Evolutionary conservation across 495 filamentous ascomycete species (phyloP).

Genomic region (Aspergillus diversus): DNA sequence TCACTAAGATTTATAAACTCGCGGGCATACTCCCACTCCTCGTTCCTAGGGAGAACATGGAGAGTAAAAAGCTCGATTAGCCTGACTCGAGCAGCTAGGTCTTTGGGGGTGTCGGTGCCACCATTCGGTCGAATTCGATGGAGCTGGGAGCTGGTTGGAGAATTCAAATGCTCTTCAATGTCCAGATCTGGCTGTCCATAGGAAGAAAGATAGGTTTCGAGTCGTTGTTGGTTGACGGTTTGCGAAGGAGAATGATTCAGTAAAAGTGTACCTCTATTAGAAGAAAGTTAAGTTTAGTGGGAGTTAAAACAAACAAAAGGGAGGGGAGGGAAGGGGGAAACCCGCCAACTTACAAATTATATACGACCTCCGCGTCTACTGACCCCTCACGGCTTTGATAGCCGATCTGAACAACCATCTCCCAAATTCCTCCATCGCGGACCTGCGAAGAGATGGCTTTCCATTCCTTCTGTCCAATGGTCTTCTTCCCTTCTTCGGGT

Average conservation of each 20-base stretch:
- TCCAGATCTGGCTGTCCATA: conserved; percentile 71
- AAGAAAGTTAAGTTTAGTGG: conserved; percentile 17
- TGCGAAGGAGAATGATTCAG: conserved; percentile 86
- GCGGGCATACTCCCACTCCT: conserved; percentile 91
- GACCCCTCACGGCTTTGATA: conserved; percentile 86
- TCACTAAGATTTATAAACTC: conserved; percentile 86
- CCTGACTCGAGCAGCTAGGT: conserved; percentile 75
- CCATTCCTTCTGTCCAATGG: conserved; percentile 85
- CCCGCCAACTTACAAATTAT: conserved; percentile 71
- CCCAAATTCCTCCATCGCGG: conserved; percentile 86
- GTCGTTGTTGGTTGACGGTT: conserved; percentile 76
- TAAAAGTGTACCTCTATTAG: conserved; percentile 77
- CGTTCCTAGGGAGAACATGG: conserved; percentile 86
- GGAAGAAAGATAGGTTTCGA: conserved; percentile 89
- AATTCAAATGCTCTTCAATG: conserved; percentile 58
- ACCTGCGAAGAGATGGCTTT: conserved; percentile 76
- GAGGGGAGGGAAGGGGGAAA: neutral
- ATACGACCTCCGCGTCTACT: conserved; percentile 93
- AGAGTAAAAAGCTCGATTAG: conserved; percentile 93
- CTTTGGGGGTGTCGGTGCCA: conserved; percentile 77
- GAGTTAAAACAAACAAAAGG: neutral
- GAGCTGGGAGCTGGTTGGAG: conserved; percentile 27
- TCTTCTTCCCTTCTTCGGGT: conserved; percentile 83
- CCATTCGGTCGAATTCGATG: conserved; percentile 42
- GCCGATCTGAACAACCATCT: conserved; percentile 82